Evolutionary conservation across 192 early-diverging fungal genomes (phyloP).

Genomic region (Dissophora globulifera): DNA sequence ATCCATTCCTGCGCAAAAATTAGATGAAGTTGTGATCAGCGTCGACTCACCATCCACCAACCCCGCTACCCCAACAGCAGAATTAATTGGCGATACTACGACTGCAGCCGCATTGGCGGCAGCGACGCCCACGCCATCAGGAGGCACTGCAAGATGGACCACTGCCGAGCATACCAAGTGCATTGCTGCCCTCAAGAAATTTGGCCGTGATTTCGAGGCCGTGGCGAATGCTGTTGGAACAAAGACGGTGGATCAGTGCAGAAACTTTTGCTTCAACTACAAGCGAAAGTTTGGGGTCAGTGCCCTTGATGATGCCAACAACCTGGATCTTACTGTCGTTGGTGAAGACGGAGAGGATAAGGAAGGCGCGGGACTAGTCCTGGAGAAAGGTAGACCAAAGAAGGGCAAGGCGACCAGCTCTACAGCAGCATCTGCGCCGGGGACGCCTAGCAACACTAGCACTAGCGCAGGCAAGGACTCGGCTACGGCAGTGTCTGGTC

Average conservation of each 20-base stretch:
- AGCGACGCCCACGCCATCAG: neutral
- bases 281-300: conserved; percentile 72
- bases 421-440: conserved; percentile 2
- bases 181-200: conserved; percentile 59
- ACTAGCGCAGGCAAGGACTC: conserved; percentile 1
- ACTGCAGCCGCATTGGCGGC: too few species aligned
- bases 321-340: neutral
- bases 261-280: conserved; percentile 82
- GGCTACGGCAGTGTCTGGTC: neutral
- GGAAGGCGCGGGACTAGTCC: conserved; percentile 1
- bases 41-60: conserved; percentile 3
- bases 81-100: too few species aligned
- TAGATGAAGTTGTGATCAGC: neutral
- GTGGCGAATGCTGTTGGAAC: conserved; percentile 77
- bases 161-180: conserved; percentile 32
- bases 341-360: conserved; percentile 14
- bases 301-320: conserved; percentile 58
- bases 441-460: conserved; percentile 1
- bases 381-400: conserved; percentile 15
- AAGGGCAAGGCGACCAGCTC: conserved; percentile 16
- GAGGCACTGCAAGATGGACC: conserved; percentile 31
- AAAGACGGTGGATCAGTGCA: conserved; percentile 82
- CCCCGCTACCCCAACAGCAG: too few species aligned
- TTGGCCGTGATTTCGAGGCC: conserved; percentile 76
- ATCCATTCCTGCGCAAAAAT: neutral